Evolutionary conservation across 306 rosid genomes (phyloP).

Genomic region (Lithocarpus polystachyus): DNA sequence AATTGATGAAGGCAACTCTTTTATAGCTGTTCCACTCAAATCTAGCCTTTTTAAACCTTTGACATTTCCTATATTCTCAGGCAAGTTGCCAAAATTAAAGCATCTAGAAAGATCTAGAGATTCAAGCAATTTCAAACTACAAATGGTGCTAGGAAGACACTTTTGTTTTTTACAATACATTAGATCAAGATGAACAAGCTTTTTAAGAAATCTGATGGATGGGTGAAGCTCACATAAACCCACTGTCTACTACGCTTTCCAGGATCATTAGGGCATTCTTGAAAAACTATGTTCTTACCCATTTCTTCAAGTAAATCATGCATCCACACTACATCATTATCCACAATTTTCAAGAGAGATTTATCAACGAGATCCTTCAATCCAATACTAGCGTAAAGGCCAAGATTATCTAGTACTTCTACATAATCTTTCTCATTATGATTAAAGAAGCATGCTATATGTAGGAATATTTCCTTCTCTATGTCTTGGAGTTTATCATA

Average conservation of each 20-base stretch:
- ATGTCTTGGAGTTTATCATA: rapidly evolving
- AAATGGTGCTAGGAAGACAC: too few relatives aligned
- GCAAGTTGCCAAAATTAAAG: too few relatives aligned
- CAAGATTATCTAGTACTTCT: not conserved
- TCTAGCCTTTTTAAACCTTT: rapidly evolving
- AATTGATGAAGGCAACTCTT: too few relatives aligned
- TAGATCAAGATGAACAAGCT: too few relatives aligned
- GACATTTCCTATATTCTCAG: rapidly evolving
- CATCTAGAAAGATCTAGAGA: rapidly evolving
- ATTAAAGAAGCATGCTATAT: not conserved
- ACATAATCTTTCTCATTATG: rapidly evolving
- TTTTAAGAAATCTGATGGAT: too few relatives aligned
- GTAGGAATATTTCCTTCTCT: not conserved
- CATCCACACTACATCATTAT: not conserved
- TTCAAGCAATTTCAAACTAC: too few relatives aligned
- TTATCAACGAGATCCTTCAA: not conserved
- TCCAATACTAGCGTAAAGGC: rapidly evolving
- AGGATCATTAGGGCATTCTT: not conserved
- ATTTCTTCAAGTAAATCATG: not conserved
- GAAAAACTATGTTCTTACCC: not conserved
- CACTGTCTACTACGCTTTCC: not conserved
- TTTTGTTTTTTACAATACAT: too few relatives aligned
- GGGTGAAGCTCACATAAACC: not conserved
- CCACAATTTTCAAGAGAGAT: not conserved
- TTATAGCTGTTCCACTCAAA: too few relatives aligned